phyloP scores from a whole-genome alignment of 75 land plant genomes.

The Pinus albicaulis region DNA sequence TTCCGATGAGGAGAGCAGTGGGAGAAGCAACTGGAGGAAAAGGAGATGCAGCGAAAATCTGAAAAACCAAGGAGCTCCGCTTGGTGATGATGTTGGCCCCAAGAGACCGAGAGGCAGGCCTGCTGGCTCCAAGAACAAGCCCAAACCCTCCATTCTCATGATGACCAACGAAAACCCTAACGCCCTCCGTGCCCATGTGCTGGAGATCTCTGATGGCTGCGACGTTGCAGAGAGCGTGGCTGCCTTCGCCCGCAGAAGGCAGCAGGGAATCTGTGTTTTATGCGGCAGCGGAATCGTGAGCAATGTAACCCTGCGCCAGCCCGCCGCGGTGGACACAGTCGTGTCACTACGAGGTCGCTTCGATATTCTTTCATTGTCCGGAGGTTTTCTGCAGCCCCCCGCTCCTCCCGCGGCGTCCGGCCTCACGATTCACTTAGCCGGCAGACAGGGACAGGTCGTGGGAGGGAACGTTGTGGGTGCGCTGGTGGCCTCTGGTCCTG shows the following conservation, averaged over 20 bases:
- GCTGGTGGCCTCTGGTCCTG: slow-evolving; percentile 67
- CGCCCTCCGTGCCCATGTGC: slow-evolving; percentile 57
- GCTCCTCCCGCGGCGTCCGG: slow-evolving; percentile 41
- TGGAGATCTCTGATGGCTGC: slow-evolving; percentile 61
- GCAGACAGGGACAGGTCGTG: slow-evolving; percentile 69
- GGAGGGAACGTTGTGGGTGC: slow-evolving; percentile 70
- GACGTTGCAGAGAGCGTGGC: slow-evolving; percentile 60
- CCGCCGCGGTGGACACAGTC: slow-evolving; percentile 49
- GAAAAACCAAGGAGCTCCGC: background rate
- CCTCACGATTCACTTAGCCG: slow-evolving; percentile 55
- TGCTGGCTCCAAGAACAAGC: slow-evolving; percentile 46
- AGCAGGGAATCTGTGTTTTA: slow-evolving; percentile 58
- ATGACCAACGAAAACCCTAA: slow-evolving; percentile 60
- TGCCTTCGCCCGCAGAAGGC: slow-evolving; percentile 53
- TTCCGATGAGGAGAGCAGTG: no score
- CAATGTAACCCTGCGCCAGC: slow-evolving; percentile 69
- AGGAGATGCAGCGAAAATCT: no score
- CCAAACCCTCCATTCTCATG: slow-evolving; percentile 64
- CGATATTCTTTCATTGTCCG: slow-evolving; percentile 55
- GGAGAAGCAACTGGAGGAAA: no score
- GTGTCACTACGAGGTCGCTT: slow-evolving; percentile 64
- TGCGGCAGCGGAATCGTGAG: slow-evolving; percentile 60
- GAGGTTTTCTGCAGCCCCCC: slow-evolving; percentile 55
- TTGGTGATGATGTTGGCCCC: background rate
- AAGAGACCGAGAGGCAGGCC: slow-evolving; percentile 35